Base-by-base conservation (phyloP, 768 basidiomycete genomes). In the Boletus reticulatus region DNA sequence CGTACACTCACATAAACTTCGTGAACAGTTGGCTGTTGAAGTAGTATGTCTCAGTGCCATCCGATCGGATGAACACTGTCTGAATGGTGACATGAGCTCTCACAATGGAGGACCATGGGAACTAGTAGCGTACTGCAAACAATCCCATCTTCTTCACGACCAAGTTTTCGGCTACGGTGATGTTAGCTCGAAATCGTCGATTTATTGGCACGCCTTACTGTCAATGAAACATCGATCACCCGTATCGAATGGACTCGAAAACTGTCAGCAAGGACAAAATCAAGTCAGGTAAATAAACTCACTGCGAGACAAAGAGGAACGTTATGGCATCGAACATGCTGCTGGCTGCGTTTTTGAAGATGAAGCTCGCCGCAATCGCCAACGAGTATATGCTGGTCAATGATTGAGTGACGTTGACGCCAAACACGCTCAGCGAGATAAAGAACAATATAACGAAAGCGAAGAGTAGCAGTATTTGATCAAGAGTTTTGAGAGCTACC, bases 301-400 rank as follows among this genome's bases (percentile, higher is more conserved):
- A 89, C 88, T 92, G 90, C 4, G 88, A 86, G 39, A 91, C 88
- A 66, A 91, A 91, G 59, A 90, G 69, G 67, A 92, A 88, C 80
- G 90, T 86, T 63, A 91, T 85, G 27, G 88, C 79, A 69, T 91
- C 89, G 63, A 92, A 92, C 17, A 85, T 85, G 51, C 73, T 79
- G 57, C 84, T 83, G 20, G 89, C 86, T 6, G 89, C 72, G 59
- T 77, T 81, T 74, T 89, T 90, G 78, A 92, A 92, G 60, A 92
- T 79, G 63, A 92, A 92, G 67, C 88, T 89, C 11, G 82, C 83
- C 6, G 85, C 90, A 55, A 92, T 81, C 13, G 76, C 82, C 61
- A 91, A 65, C 17, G 89, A 79, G 68, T 91, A 92, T 58, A 89
- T 74, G 67, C 87, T 88, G 38, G 87, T 84, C 69, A 90, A 62